phyloP scores from a whole-genome alignment of 75 land plant species.

The Pinus tabuliformis region DNA sequence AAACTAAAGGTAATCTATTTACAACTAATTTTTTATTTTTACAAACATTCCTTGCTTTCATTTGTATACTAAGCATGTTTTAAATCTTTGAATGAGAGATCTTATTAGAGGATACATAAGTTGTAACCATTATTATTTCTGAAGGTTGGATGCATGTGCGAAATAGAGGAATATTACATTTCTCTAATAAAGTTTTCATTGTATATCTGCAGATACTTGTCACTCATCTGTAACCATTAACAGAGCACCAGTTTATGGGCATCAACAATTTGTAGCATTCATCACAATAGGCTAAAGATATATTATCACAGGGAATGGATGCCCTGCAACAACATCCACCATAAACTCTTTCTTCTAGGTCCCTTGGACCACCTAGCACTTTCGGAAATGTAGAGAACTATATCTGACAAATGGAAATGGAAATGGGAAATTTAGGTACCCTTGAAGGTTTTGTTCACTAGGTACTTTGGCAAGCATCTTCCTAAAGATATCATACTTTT shows the following conservation, averaged over 20 bases:
- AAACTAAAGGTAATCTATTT: no score
- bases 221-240: slow-evolving; percentile 54
- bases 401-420: slow-evolving; percentile 92
- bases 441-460: slow-evolving; percentile 76
- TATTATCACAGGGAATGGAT: slow-evolving; percentile 74
- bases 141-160: no score
- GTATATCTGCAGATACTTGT: slow-evolving; percentile 38
- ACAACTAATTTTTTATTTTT: neutral
- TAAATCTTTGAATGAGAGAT: neutral
- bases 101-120: neutral
- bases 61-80: neutral
- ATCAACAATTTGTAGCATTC: slow-evolving; percentile 65
- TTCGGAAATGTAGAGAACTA: slow-evolving; percentile 77
- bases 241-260: slow-evolving; percentile 56
- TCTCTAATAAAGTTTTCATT: neutral
- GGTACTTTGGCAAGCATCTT: slow-evolving; percentile 26
- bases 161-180: neutral
- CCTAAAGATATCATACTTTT: neutral
- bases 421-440: slow-evolving; percentile 80
- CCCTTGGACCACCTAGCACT: slow-evolving; percentile 14
- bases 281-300: slow-evolving; percentile 73
- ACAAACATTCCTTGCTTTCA: neutral
- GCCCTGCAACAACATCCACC: slow-evolving; percentile 59
- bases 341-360: slow-evolving; percentile 45
- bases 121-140: no score